Base-by-base conservation (phyloP, 2,329 filamentous ascomycete genomes). In the Colletotrichum orbiculare region DNA sequence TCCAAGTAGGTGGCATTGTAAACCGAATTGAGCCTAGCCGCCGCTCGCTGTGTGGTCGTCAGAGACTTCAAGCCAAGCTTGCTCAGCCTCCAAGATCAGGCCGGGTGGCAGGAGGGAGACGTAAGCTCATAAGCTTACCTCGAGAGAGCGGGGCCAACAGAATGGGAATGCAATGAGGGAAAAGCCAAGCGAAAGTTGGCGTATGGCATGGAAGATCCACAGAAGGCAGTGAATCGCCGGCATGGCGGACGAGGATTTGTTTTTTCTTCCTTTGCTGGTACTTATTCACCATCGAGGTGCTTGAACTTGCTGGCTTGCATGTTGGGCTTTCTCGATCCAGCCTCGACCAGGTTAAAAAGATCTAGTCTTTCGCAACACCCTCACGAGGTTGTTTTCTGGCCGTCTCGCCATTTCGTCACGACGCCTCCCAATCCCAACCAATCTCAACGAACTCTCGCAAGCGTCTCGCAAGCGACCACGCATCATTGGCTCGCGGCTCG, bases 111-210 rank as follows among this genome's bases (percentile, higher is more conserved):
- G 47, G 39, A 43, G 45, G 52, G 52, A 53, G 63, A 66, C 58
- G 63, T 57, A 63, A 57, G 58, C 63, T 66, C 53, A 63, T 63
- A 63, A 63, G 63, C 63, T 66, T 63, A 66, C 59, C 45, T 48
- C 41, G 37, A 54, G 50, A 48, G 25, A 25, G 4, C 4, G 25
- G 25, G 25, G 25, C 25, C 25, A 5, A 1, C 25, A 25, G 25
- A 25, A 25, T 25, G 25, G 25, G 25, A 25, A 5, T 25, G 25
- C 25, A 25, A 25, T 25, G 25, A 25, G 25, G 25, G 41, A 37
- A 33, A 25, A 42, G 13, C 42, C 43, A 45, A 54, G 35, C 38
- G 11, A 45, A 45, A 43, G 41, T 55, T 43, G 49, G 61, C 61
- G 49, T 15, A 17, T 56, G 9, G 12, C 25, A 45, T 46, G 17